phyloP scores from a whole-genome alignment of 2,329 filamentous ascomycete genomes.

The Aspergillus fijiensis region DNA sequence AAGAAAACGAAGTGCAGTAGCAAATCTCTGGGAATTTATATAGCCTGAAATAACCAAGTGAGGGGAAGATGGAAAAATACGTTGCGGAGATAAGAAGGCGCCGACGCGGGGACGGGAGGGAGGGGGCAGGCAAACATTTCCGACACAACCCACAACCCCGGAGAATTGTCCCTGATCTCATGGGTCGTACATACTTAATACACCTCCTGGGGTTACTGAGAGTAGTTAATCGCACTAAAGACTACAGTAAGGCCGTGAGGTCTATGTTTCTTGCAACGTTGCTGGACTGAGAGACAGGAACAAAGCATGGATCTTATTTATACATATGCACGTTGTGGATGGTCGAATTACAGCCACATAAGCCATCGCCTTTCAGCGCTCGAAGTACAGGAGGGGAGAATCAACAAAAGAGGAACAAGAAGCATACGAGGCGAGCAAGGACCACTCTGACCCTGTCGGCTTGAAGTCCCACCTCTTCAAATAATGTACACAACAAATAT shows the following conservation, averaged over 20 bases:
- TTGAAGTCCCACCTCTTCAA: conserved; percentile 4
- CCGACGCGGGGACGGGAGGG: background rate
- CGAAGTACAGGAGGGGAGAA: conserved; percentile 27
- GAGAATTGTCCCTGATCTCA: no score
- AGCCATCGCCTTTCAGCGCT: conserved; percentile 8
- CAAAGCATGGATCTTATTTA: background rate
- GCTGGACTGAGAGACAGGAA: no score
- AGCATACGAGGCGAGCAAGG: background rate
- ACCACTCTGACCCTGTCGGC: background rate
- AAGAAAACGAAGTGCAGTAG: background rate
- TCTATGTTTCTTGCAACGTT: no score
- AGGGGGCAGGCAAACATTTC: no score
- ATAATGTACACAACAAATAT: conserved; percentile 12
- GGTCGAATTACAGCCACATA: background rate
- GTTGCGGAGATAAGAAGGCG: conserved; percentile 8
- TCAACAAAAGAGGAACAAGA: conserved; percentile 5
- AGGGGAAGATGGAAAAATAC: background rate
- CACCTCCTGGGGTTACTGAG: no score
- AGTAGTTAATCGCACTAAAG: no score
- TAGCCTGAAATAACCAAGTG: background rate
- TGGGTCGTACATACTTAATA: no score
- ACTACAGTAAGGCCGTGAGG: no score
- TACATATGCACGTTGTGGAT: background rate
- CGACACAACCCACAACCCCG: no score
- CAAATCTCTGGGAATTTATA: background rate